Base-by-base conservation (phyloP, 768 basidiomycete genomes). In the Lactarius vividus region DNA sequence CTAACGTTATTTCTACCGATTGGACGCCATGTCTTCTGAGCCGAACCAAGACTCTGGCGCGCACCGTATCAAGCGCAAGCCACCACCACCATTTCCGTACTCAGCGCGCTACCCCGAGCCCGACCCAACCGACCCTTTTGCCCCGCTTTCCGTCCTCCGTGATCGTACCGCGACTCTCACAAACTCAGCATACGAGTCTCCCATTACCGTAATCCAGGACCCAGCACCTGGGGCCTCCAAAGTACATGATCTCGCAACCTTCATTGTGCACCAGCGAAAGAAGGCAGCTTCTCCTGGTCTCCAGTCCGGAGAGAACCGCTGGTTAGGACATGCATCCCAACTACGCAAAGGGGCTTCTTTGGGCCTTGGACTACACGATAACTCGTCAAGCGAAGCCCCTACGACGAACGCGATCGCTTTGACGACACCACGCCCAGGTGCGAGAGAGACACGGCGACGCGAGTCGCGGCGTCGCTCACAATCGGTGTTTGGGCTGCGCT, bases 41-140 rank as follows among this genome's bases (percentile, higher is more conserved):
- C 28, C n/a, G 1, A 4, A 33, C 40, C 57, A 59, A 55, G 67
- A 66, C 46, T 26, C 28, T 42, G 39, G 42, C 35, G 31, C 61
- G 53, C 63, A 28, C 29, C 67, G 64, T 42, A 74, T 85, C 70
- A 82, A 76, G 71, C 84, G 88, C 62, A 88, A 88, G 71, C 86
- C 84, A 6, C 77, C 85, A 3, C 87, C 87, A 7, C 72, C 76
- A 55, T 78, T 85, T 62, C 81, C 82, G 58, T 74, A 81, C 70
- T 79, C 82, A 11, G 72, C 79, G 61, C 79, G 84, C 46, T 91
- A 89, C 73, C 89, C 89, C 5, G 75, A 78, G 2, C 87, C 88
- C 35, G 89, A 91, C 75, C 88, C 87, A 26, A 72, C 71, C 20
- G 88, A 91, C 73, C 89, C 89, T 1, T 89, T 89, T 68, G 88